phyloP scores from a whole-genome alignment of 1,284 basidiomycete species.

The Acaromyces ingoldii region DNA sequence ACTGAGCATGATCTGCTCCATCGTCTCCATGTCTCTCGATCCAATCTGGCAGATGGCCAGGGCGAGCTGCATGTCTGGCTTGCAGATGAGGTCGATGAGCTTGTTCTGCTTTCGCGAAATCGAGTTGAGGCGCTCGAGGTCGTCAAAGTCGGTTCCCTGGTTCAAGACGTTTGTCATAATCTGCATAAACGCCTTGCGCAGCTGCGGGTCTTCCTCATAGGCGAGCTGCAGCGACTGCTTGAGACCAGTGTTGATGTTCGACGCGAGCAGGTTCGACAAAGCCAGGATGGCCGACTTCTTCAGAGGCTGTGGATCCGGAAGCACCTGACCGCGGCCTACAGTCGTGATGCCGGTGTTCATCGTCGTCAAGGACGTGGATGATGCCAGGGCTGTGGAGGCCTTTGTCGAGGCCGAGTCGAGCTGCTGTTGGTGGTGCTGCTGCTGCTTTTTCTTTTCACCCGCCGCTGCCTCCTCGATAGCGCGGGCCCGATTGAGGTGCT shows the following conservation, averaged over 20 bases:
- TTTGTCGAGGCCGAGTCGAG: not conserved
- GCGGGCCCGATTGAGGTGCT: slow-evolving; percentile 41
- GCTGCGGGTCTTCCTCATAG: slow-evolving; percentile 68
- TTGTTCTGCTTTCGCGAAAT: slow-evolving; percentile 27
- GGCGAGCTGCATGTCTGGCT: slow-evolving; percentile 36
- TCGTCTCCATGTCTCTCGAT: slow-evolving; percentile 30
- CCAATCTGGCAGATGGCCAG: slow-evolving; percentile 37
- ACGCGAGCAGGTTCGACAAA: slow-evolving; percentile 71
- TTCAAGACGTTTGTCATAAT: slow-evolving; percentile 80
- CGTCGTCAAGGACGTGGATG: not conserved
- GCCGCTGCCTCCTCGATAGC: slow-evolving; percentile 19
- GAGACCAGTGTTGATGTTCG: slow-evolving; percentile 81
- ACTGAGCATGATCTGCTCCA: slow-evolving; percentile 35
- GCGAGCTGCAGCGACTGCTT: slow-evolving; percentile 78
- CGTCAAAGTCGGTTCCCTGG: slow-evolving; percentile 57
- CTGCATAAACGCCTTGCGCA: slow-evolving; percentile 76
- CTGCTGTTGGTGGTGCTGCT: too few species aligned
- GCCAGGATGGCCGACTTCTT: slow-evolving; percentile 54
- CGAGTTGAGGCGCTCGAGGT: slow-evolving; percentile 33
- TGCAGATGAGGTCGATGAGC: slow-evolving; percentile 37
- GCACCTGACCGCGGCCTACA: too few species aligned
- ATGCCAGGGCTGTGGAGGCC: not conserved
- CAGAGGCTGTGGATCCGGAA: slow-evolving; percentile 13
- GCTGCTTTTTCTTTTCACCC: not conserved
- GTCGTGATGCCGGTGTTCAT: not conserved